Conservation (phyloP, 192 early-diverging fungal species). For the Paraglomus brasilianum region DNA sequence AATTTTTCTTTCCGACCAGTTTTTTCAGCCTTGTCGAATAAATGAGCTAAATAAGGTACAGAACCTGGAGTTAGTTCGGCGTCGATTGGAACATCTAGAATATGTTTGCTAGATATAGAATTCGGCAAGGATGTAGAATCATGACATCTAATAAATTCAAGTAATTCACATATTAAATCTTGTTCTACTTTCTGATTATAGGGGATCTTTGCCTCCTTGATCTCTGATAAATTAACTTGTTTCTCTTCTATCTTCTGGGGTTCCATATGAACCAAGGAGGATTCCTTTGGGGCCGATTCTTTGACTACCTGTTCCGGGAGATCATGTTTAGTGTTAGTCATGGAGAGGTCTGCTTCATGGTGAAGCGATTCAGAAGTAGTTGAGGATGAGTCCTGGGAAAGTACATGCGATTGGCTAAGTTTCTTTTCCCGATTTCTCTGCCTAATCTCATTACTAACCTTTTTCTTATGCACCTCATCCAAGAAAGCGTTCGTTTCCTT, state of each 20-base stretch:
- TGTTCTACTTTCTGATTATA: slow-evolving; percentile 17
- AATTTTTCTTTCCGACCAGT: slow-evolving; percentile 13
- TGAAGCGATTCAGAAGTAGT: too few species aligned
- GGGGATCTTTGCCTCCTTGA: too few species aligned
- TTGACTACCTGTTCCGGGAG: too few species aligned
- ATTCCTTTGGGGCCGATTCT: too few species aligned
- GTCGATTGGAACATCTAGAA: neutral
- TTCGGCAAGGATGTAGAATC: neutral
- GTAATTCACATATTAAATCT: slow-evolving; percentile 17
- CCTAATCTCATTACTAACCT: slow-evolving; percentile 1
- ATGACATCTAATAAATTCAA: slow-evolving; percentile 19
- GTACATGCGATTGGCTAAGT: neutral
- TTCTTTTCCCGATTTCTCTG: neutral
- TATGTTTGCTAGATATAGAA: slow-evolving; percentile 15
- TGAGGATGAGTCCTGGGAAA: too few species aligned
- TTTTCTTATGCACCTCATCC: neutral
- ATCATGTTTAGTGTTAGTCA: too few species aligned
- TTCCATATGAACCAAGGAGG: too few species aligned
- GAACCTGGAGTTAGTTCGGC: slow-evolving; percentile 6
- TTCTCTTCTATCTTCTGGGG: too few species aligned
- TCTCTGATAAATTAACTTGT: too few species aligned
- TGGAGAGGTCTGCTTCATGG: too few species aligned
- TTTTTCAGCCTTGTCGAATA: slow-evolving; percentile 18
- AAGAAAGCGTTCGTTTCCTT: slow-evolving; percentile 1
- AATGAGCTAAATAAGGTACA: slow-evolving; percentile 1